Conservation (phyloP, 768 basidiomycete genomes). For the Leucocoprinus birnbaumii region DNA sequence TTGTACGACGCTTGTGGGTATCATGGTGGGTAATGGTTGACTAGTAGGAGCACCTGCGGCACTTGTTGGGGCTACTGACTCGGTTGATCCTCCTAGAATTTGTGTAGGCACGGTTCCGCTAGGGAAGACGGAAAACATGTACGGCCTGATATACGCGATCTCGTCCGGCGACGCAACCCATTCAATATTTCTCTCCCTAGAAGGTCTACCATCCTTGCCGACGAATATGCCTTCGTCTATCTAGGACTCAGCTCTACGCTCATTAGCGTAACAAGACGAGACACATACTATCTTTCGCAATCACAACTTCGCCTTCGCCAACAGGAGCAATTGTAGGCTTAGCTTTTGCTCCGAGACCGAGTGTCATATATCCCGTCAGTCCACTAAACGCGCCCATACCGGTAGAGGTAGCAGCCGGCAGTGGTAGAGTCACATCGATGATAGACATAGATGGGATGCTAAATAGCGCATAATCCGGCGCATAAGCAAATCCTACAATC, state of each 20-base stretch:
- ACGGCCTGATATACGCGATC: constrained; percentile 77
- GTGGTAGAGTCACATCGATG: constrained; percentile 49
- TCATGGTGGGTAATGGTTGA: constrained; percentile 32
- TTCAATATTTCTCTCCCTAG: constrained; percentile 47
- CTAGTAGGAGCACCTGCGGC: constrained; percentile 5
- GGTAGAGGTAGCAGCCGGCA: constrained; percentile 40
- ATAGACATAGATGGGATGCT: constrained; percentile 56
- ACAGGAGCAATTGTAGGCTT: constrained; percentile 62
- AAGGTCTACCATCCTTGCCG: constrained; percentile 53
- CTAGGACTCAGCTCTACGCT: neutral
- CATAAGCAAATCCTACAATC: constrained; percentile 72
- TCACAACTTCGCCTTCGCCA: constrained; percentile 59
- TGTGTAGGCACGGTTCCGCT: constrained; percentile 50
- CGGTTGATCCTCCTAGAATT: constrained; percentile 19
- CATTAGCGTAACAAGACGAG: neutral
- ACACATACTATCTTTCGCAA: constrained; percentile 76
- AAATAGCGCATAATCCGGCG: constrained; percentile 76
- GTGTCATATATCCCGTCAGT: constrained; percentile 81
- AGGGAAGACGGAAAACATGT: constrained; percentile 73
- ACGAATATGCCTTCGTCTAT: constrained; percentile 70
- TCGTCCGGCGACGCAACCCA: constrained; percentile 88
- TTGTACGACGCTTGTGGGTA: constrained; percentile 61
- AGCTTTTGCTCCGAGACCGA: constrained; percentile 72
- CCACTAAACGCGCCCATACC: constrained; percentile 65
- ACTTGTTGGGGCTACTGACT: neutral